Base-by-base conservation (phyloP, 2,329 filamentous ascomycete species). In the Lomentospora prolificans region DNA sequence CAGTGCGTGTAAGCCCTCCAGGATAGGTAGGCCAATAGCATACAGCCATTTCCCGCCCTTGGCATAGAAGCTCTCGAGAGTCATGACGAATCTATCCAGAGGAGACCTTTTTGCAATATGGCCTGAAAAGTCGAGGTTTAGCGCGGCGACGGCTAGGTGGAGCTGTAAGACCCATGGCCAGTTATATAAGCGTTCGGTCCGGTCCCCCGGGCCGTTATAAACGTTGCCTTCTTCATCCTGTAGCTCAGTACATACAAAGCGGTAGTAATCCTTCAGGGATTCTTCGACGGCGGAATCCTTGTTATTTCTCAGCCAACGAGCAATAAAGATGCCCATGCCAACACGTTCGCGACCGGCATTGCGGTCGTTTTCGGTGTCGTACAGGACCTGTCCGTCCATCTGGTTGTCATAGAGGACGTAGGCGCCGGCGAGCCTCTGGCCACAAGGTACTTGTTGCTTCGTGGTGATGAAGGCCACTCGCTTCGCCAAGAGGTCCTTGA, bases 311-410 rank as follows among this genome's bases (percentile, higher is more conserved):
- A 59, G 39, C 58, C 57, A 59, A n/a, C 57, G 54, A 3, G 53
- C 58, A 4, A 58, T 25, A 7, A 59, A 50, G 9, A 58, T 50
- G 2, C 58, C 54, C 57, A 59, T 59, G 1, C 58, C 58, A 2
- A 59, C 39, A 9, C 58, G 57, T 27, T 59, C 58, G 22, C 57
- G 57, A 3, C 58, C 58, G 6, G 58, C 51, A 22, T 59, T 59
- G 3, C 54, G 51, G 25, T 59, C 58, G 17, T 53, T 53, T 1
- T 58, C 57, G 3, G 30, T 58, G 17, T 58, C 57, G 10, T 58
- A 55, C 9, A 58, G 55, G 2, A 50, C 54, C 3, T 9, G 51
- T 14, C 52, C 58, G 28, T 59, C 57, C 22, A 57, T 50, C 50
- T 59, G 53, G 7, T 58, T 59, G 22, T 59, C 57, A 39, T 57